Evolutionary conservation across 2,329 filamentous ascomycete species (phyloP).

Genomic region (Colletotrichum tofieldiae): DNA sequence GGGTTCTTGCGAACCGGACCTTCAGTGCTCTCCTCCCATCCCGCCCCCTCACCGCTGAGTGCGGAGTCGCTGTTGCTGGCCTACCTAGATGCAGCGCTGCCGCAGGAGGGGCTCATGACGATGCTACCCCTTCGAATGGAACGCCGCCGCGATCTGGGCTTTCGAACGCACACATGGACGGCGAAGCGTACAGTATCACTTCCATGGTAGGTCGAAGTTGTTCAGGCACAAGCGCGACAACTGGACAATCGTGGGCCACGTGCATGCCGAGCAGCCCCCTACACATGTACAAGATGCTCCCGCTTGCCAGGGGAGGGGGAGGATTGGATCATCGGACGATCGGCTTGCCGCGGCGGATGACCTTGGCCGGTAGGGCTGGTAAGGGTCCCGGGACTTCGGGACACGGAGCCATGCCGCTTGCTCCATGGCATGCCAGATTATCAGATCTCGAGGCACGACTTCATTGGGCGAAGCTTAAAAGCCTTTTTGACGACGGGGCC

Average conservation of each 20-base stretch:
- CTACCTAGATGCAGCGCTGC: background rate
- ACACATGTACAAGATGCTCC: background rate
- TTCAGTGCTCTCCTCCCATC: background rate
- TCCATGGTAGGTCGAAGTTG: background rate
- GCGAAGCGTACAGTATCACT: background rate
- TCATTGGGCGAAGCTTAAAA: slow-evolving; percentile 35
- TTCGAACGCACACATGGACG: background rate
- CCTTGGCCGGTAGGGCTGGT: slow-evolving; percentile 30
- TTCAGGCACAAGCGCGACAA: background rate
- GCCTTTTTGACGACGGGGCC: background rate
- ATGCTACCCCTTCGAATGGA: background rate
- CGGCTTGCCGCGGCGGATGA: slow-evolving; percentile 32
- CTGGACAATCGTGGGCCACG: background rate
- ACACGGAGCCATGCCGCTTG: slow-evolving; percentile 14
- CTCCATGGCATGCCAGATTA: slow-evolving; percentile 34
- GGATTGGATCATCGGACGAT: slow-evolving; percentile 39
- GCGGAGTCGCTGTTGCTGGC: slow-evolving; percentile 32
- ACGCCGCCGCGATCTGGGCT: background rate
- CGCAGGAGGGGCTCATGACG: background rate
- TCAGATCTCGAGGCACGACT: slow-evolving; percentile 34
- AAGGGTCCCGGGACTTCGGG: slow-evolving; percentile 15
- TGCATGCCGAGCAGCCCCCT: background rate
- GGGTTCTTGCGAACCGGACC: slow-evolving; percentile 21
- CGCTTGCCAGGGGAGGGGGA: slow-evolving; percentile 5
- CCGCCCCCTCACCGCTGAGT: slow-evolving; percentile 16